Evolutionary conservation across 257 asterid genomes (phyloP), one percentile per base, ranked within the genome.

Genomic region (Paraleonurus japonicus): DNA sequence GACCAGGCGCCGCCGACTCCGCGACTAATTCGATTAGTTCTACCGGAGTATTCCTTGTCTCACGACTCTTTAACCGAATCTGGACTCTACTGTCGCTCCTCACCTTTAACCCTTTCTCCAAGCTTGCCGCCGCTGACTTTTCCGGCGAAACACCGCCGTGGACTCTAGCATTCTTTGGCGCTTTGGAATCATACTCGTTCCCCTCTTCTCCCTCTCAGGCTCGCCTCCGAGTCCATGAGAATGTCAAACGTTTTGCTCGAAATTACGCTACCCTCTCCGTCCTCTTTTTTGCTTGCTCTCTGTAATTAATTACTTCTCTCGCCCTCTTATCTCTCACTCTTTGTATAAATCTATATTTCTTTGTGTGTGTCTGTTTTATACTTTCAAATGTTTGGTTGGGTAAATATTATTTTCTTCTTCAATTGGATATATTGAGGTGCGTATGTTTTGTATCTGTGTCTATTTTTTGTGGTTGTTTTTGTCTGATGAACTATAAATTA

Each of bases 131-230:
- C 67, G 75, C 48, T 16, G 97, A 94, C 68, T 94, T 94, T 74
- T 77, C 95, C 80, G 86, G 84, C 60, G 82, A 81, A 5, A 89
- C 95, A 1, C 96, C 93, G 8, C 71, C 96, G 5, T 94, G 99
- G 99, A 89, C 99, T 4, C 27, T 58, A 2, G 81, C 85, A 11
- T 91, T 94, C 73, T 74, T 89, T 20, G 99, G 95, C 45, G 83
- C 93, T 0, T 53, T 72, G 4, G 86, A 84, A 4, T 94, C 96
- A 4, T 94, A 94, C 76, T 91, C 99, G 20, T 88, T 88, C 37
- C 97, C 99, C 26, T 78, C 95, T 26, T 89, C 96, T 17, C 85
- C 93, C 12, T 85, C 84, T 19, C 99, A 94, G 89, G 92, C 96
- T 53, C 86, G 93, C 53, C 87, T 94, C 61, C 88, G 99, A 22